A percentile compares a stretch with the other conserved stretches of the same genome.
phyloP scores from a whole-genome alignment of 257 asterid species.

The Ajuga chamaepitys region DNA sequence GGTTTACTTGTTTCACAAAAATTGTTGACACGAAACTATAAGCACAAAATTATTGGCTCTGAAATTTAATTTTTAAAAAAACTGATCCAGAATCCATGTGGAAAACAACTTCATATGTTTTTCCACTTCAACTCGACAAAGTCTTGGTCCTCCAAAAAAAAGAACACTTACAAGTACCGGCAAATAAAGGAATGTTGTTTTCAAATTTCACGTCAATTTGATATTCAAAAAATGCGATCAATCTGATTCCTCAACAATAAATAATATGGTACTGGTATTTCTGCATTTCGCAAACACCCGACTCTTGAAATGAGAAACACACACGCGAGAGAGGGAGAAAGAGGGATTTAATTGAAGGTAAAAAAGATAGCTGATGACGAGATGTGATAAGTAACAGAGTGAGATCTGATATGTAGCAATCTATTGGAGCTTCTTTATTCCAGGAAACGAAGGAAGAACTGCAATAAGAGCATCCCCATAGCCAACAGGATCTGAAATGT shows the following conservation, averaged over 20 bases:
- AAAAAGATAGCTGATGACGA: background rate
- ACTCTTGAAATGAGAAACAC: background rate
- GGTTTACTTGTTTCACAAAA: too few species aligned
- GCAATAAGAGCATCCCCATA: conserved; percentile 80
- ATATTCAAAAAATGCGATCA: background rate
- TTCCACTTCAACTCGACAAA: too few species aligned
- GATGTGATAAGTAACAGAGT: conserved; percentile 2
- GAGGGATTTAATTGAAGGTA: background rate
- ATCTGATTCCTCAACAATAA: conserved; percentile 10
- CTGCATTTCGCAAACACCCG: background rate
- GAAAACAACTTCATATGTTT: too few species aligned
- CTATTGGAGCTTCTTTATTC: conserved; percentile 63
- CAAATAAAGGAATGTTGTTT: too few species aligned
- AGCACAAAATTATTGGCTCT: too few species aligned
- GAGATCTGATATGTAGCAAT: too few species aligned
- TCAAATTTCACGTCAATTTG: too few species aligned
- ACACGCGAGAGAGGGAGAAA: background rate
- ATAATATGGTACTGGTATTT: background rate
- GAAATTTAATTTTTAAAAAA: too few species aligned
- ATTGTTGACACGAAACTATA: too few species aligned
- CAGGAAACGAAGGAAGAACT: conserved; percentile 86
- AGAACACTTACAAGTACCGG: too few species aligned
- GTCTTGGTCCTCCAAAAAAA: too few species aligned
- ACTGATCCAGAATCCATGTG: too few species aligned
- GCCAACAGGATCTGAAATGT: conserved; percentile 63